These are phyloP conservation scores for Trifolium subterraneum DNA, from an alignment of 306 rosid species.

Conservation along the genomic window DNA sequence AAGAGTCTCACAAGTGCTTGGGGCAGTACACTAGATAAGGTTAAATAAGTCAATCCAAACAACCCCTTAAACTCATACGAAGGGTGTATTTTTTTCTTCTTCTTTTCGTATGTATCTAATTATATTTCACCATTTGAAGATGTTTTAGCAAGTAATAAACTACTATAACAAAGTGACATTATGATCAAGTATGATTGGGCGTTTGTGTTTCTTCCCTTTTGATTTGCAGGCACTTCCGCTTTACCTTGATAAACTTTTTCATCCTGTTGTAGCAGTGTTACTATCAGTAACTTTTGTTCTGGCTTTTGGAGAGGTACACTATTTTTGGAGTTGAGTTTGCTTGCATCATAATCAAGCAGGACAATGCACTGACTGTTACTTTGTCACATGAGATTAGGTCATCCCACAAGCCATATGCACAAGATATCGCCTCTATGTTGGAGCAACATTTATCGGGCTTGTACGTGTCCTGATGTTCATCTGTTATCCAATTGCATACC, in stretches of 20 bases:
- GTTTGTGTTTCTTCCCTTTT: not conserved
- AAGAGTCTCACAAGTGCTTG: not conserved
- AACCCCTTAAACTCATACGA: not conserved
- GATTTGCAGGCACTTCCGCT: constrained; percentile 86
- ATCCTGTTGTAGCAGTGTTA: constrained; percentile 77
- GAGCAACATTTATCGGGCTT: constrained; percentile 80
- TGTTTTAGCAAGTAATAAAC: not conserved
- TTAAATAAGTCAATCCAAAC: not conserved
- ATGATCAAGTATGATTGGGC: not conserved
- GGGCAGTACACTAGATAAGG: not conserved
- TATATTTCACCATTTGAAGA: not conserved
- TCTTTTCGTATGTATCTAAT: not conserved
- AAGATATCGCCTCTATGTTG: constrained; percentile 76
- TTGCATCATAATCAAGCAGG: constrained; percentile 13
- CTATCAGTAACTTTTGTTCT: constrained; percentile 92
- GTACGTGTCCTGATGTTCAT: constrained; percentile 78
- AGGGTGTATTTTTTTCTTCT: not conserved
- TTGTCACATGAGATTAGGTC: constrained; percentile 54
- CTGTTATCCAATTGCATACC: constrained; percentile 82
- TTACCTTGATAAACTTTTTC: constrained; percentile 79
- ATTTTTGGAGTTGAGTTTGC: constrained; percentile 17
- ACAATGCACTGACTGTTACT: constrained; percentile 39
- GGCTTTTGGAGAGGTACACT: constrained; percentile 76
- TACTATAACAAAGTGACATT: not conserved
- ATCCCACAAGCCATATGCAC: constrained; percentile 96